Evolutionary conservation across 108 stramenopile species (phyloP).

Genomic region (Cyclostephanos tholiformis): DNA sequence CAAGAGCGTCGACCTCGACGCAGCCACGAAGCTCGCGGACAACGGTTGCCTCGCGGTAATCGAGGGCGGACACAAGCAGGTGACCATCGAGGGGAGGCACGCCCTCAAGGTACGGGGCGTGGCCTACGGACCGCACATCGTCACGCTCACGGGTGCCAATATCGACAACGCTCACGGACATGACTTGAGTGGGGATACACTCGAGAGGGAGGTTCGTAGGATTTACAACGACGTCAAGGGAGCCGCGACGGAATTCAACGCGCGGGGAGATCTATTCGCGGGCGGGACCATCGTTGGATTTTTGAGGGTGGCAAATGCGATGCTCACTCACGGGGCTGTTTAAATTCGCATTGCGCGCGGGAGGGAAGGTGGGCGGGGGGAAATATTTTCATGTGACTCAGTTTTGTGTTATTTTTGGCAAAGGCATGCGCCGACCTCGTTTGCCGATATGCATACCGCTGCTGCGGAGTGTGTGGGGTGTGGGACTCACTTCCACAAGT

Average conservation of each 20-base stretch:
- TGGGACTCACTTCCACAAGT: background rate
- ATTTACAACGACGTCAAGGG: constrained; percentile 89
- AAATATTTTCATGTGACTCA: background rate
- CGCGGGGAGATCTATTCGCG: constrained; percentile 88
- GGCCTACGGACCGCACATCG: constrained; percentile 86
- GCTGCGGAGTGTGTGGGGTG: background rate
- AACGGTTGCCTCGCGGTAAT: constrained; percentile 91
- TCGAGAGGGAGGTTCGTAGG: constrained; percentile 73
- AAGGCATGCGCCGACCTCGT: background rate
- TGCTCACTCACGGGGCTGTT: constrained; percentile 95
- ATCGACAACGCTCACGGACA: constrained; percentile 80
- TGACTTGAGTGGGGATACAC: constrained; percentile 69
- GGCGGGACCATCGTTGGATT: constrained; percentile 95
- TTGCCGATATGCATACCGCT: background rate
- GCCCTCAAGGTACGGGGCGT: constrained; percentile 88
- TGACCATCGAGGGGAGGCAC: constrained; percentile 71
- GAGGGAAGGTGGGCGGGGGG: background rate
- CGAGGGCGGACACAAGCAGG: constrained; percentile 88
- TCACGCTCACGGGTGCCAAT: constrained; percentile 86
- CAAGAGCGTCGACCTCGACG: constrained; percentile 76
- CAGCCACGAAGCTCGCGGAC: constrained; percentile 81
- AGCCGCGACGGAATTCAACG: constrained; percentile 95
- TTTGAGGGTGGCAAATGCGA: constrained; percentile 93
- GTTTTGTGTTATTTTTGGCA: background rate
- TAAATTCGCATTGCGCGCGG: constrained; percentile 45